phyloP scores from a whole-genome alignment of 208 protist genomes.

The Leishmania braziliensis region DNA sequence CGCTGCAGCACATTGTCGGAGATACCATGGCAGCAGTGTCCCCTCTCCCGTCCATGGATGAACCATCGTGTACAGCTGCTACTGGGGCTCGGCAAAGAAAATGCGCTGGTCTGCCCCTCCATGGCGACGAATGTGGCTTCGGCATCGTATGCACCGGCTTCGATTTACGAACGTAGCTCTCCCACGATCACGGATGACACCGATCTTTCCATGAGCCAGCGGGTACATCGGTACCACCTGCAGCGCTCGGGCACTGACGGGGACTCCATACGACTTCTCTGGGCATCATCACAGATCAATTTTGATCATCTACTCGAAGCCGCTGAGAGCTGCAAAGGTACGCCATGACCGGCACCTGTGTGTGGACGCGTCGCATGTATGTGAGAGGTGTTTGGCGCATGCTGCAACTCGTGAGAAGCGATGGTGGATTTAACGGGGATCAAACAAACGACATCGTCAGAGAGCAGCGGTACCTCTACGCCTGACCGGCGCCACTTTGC shows the following conservation, averaged over 20 bases:
- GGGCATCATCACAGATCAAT: constrained; percentile 1
- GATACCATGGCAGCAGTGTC: constrained; percentile 29
- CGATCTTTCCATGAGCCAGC: constrained; percentile 7
- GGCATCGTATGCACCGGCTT: background rate
- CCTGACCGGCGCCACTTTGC: background rate
- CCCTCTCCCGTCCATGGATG: constrained; percentile 69
- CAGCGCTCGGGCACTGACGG: background rate
- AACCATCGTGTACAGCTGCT: constrained; percentile 21
- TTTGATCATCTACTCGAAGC: background rate
- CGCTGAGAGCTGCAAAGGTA: background rate
- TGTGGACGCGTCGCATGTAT: background rate
- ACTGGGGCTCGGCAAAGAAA: background rate
- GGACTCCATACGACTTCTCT: constrained; percentile 1
- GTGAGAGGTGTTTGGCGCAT: background rate
- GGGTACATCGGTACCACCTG: background rate
- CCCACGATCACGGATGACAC: background rate
- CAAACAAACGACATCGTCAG: background rate
- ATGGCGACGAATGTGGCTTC: background rate
- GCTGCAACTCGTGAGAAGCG: background rate
- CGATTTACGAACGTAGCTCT: background rate
- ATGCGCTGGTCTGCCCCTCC: background rate
- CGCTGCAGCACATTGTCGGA: background rate
- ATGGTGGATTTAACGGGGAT: background rate
- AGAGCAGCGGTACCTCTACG: background rate
- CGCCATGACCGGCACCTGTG: background rate